Evolutionary conservation across 768 basidiomycete genomes (phyloP).

Genomic region (Hypholoma sublateritium): DNA sequence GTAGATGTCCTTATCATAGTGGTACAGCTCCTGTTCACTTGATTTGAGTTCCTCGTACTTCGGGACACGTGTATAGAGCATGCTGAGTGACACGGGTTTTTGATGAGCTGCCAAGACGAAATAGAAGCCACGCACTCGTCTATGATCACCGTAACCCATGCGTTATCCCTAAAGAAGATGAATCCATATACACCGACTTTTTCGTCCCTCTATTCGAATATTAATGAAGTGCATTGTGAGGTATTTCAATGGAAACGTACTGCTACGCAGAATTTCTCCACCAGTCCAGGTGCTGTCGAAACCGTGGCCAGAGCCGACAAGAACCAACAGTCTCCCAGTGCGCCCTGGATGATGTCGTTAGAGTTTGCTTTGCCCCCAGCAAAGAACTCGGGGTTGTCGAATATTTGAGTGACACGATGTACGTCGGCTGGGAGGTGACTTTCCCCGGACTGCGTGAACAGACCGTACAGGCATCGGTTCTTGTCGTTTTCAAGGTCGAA

Average conservation of each 20-base stretch:
- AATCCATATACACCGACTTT: constrained; percentile 58
- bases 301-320: constrained; percentile 52
- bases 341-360: constrained; percentile 52
- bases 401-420: constrained; percentile 47
- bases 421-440: constrained; percentile 27
- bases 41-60: constrained; percentile 49
- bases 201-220: constrained; percentile 40
- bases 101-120: not conserved
- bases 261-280: constrained; percentile 45
- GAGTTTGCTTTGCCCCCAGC: constrained; percentile 34
- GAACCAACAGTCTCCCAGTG: constrained; percentile 57
- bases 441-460: constrained; percentile 15
- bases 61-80: constrained; percentile 48
- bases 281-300: constrained; percentile 43
- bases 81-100: constrained; percentile 27
- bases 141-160: constrained; percentile 55
- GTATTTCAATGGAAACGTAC: constrained; percentile 16
- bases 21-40: constrained; percentile 44
- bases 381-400: constrained; percentile 51
- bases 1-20: constrained; percentile 48
- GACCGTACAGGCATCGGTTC: constrained; percentile 35
- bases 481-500: constrained; percentile 58
- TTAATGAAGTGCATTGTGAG: not conserved
- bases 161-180: constrained; percentile 52
- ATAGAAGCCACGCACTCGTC: constrained; percentile 44